A percentile compares a stretch with the other conserved stretches of the same genome.
Evolutionary conservation across 2,329 filamentous ascomycete genomes (phyloP).

Genomic region (Talaromyces albobiverticillius): DNA sequence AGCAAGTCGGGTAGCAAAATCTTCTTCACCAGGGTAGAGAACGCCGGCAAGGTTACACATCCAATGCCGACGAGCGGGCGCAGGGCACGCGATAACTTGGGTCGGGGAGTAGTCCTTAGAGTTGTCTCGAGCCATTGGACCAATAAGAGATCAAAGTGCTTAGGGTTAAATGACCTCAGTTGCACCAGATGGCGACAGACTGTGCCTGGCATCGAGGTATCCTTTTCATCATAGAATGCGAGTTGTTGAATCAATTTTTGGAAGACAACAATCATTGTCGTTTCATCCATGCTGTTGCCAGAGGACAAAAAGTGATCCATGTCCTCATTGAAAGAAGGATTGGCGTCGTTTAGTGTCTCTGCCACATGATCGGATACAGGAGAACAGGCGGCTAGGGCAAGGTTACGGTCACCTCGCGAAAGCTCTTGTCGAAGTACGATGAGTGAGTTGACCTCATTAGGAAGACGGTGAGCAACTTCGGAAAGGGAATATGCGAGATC

Average conservation of each 20-base stretch:
- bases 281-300: constrained; percentile 46
- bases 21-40: constrained; percentile 35
- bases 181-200: constrained; percentile 42
- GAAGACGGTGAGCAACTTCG: constrained; percentile 42
- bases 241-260: constrained; percentile 39
- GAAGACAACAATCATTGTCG: constrained; percentile 43
- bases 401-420: constrained; percentile 41
- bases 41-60: constrained; percentile 42
- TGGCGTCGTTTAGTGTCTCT: constrained; percentile 37
- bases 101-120: constrained; percentile 32
- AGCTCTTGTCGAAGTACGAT: constrained; percentile 45
- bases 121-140: constrained; percentile 41
- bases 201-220: constrained; percentile 31
- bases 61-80: constrained; percentile 43
- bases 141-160: constrained; percentile 42
- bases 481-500: constrained; percentile 44
- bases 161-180: constrained; percentile 42
- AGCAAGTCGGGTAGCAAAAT: constrained; percentile 25
- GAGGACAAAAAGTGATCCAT: constrained; percentile 46
- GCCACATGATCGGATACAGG: constrained; percentile 48
- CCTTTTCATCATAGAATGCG: constrained; percentile 27
- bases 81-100: constrained; percentile 32
- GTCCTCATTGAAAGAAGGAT: constrained; percentile 42
- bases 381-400: constrained; percentile 44
- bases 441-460: constrained; percentile 38